A percentile compares a stretch with the other conserved stretches of the same genome.
Evolutionary conservation across 768 basidiomycete species (phyloP).

Genomic region (Steccherinum ochraceum): DNA sequence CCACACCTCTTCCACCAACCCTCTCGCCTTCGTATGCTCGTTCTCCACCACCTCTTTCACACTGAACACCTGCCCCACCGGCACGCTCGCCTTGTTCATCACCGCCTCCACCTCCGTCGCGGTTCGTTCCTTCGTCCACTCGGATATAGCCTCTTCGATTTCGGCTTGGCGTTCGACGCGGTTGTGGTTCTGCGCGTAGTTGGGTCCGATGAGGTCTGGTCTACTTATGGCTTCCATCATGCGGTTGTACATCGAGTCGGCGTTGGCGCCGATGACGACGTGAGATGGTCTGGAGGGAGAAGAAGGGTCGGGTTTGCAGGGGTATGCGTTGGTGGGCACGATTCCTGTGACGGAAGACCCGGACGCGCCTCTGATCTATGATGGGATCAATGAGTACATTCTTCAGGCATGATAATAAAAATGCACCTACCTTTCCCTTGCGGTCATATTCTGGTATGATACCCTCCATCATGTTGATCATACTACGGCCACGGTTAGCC

Average conservation of each 20-base stretch:
- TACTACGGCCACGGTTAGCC: conserved; percentile 30
- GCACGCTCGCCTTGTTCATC: conserved; percentile 49
- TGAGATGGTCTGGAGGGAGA: conserved; percentile 40
- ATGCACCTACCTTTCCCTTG: conserved; percentile 47
- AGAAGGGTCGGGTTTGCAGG: conserved; percentile 46
- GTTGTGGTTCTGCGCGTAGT: conserved; percentile 37
- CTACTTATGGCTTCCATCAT: conserved; percentile 58
- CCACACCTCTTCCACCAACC: conserved; percentile 53
- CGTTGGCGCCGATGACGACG: conserved; percentile 69
- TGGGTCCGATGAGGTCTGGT: conserved; percentile 50
- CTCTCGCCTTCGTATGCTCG: conserved; percentile 49
- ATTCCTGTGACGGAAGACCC: conserved; percentile 73
- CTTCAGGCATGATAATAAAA: too few relatives aligned
- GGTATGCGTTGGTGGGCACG: conserved; percentile 71
- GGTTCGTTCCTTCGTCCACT: conserved; percentile 46
- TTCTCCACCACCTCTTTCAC: conserved; percentile 58
- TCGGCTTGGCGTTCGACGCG: conserved; percentile 36
- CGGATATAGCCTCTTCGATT: conserved; percentile 58
- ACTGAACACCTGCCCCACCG: conserved; percentile 56
- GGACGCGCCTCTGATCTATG: conserved; percentile 61
- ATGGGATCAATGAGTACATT: too few relatives aligned
- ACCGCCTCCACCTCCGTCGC: conserved; percentile 47
- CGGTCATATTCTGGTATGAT: conserved; percentile 72
- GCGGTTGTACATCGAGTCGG: conserved; percentile 61
- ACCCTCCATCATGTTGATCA: conserved; percentile 75